Evolutionary conservation across 2,329 filamentous ascomycete genomes (phyloP).

Genomic region (Clonostachys solani): DNA sequence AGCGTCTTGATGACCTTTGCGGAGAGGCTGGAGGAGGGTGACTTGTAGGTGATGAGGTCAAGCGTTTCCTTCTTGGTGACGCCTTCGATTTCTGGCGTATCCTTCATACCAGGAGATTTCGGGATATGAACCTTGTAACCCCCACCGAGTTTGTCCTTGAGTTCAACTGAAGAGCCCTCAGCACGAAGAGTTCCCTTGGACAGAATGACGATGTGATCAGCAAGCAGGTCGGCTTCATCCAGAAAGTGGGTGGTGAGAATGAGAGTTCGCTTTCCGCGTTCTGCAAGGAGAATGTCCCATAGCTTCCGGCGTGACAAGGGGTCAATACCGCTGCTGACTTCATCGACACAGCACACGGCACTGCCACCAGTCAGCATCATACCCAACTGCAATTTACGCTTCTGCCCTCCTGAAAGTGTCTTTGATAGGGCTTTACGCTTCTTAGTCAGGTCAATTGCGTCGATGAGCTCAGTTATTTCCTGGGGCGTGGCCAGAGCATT

Average conservation of each 20-base stretch:
- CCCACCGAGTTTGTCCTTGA: conserved; percentile 78
- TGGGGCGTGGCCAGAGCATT: conserved; percentile 48
- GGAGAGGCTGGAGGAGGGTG: conserved; percentile 65
- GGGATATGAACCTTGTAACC: conserved; percentile 80
- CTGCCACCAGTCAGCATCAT: conserved; percentile 95
- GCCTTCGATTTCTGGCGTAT: conserved; percentile 46
- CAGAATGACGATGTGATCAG: conserved; percentile 84
- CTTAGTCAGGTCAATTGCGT: conserved; percentile 66
- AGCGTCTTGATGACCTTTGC: conserved; percentile 67
- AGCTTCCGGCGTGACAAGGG: conserved; percentile 84
- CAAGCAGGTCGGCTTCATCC: conserved; percentile 85
- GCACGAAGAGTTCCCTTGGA: conserved; percentile 81
- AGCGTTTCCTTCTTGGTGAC: conserved; percentile 56
- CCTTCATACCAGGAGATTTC: conserved; percentile 45
- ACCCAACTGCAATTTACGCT: conserved; percentile 84
- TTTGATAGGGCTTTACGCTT: conserved; percentile 70
- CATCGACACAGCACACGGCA: conserved; percentile 84
- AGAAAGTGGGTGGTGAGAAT: conserved; percentile 90
- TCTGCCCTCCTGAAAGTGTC: conserved; percentile 86
- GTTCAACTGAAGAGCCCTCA: conserved; percentile 76
- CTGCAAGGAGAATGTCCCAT: conserved; percentile 87
- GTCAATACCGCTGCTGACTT: conserved; percentile 85
- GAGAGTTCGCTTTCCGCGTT: conserved; percentile 77
- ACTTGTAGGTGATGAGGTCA: conserved; percentile 70
- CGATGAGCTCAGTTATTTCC: conserved; percentile 60